These are phyloP conservation scores for Xylaria nigripes DNA, from an alignment of 495 filamentous ascomycete genomes.

Conservation along the genomic window DNA sequence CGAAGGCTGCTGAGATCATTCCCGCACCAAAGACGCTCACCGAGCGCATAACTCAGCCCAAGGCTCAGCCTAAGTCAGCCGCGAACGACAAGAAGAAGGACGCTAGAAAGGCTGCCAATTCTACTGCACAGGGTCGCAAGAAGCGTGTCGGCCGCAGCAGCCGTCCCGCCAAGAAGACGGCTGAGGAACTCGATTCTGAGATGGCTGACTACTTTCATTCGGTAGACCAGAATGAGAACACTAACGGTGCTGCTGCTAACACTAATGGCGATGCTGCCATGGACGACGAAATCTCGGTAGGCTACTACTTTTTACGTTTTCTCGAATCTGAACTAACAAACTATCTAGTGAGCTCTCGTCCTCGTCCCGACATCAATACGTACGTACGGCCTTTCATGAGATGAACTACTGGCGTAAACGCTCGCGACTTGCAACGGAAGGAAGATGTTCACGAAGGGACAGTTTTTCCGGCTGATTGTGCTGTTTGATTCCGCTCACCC, in stretches of 20 bases:
- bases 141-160: constrained; percentile 44
- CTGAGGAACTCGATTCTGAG: constrained; percentile 86
- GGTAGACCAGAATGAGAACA: constrained; percentile 31
- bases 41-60: constrained; percentile 68
- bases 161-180: constrained; percentile 79
- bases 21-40: constrained; percentile 65
- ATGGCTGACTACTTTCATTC: constrained; percentile 83
- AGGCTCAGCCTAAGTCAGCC: constrained; percentile 76
- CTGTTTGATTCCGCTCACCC: background rate
- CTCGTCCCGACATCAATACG: too few species aligned
- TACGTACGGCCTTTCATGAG: background rate
- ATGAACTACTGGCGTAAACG: background rate
- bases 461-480: background rate
- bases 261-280: constrained; percentile 39
- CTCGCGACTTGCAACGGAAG: background rate
- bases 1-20: constrained; percentile 53
- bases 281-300: constrained; percentile 42
- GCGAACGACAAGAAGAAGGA: constrained; percentile 56
- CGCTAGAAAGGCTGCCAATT: constrained; percentile 29
- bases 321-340: background rate
- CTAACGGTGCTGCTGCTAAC: constrained; percentile 35
- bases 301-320: background rate
- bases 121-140: constrained; percentile 44
- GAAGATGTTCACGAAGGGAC: background rate
- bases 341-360: background rate